phyloP scores from a whole-genome alignment of 2,329 filamentous ascomycete species.

The Phyllosticta citribraziliensis region DNA sequence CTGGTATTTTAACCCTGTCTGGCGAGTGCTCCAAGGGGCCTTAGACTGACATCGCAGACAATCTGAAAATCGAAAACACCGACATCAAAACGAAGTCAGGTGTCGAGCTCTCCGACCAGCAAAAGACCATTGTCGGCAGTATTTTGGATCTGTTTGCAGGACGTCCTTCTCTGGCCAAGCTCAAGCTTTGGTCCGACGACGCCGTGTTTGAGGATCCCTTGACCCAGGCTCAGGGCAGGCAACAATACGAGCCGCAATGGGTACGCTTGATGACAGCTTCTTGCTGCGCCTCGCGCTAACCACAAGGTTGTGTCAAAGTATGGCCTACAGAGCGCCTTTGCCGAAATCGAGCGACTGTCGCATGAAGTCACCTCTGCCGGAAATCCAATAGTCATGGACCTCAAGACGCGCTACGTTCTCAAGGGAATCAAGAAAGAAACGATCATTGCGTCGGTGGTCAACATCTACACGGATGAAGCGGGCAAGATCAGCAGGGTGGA shows the following conservation, averaged over 20 bases:
- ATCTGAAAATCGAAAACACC: slow-evolving; percentile 44
- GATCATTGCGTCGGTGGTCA: slow-evolving; percentile 39
- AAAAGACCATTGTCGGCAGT: slow-evolving; percentile 47
- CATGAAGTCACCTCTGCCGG: slow-evolving; percentile 45
- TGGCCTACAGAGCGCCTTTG: slow-evolving; percentile 49
- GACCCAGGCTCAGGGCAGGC: slow-evolving; percentile 46
- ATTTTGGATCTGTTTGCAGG: slow-evolving; percentile 55
- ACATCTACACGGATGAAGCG: slow-evolving; percentile 34
- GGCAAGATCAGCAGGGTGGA: slow-evolving; percentile 43
- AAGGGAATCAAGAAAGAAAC: slow-evolving; percentile 45
- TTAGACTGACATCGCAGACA: neutral
- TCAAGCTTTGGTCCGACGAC: slow-evolving; percentile 49
- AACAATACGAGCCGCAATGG: slow-evolving; percentile 44
- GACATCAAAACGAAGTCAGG: slow-evolving; percentile 43
- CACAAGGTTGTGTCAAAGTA: slow-evolving; percentile 31
- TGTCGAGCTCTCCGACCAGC: slow-evolving; percentile 39
- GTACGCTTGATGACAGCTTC: slow-evolving; percentile 9
- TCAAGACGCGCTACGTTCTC: slow-evolving; percentile 44
- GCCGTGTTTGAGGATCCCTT: slow-evolving; percentile 51
- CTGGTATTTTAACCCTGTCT: slow-evolving; percentile 12
- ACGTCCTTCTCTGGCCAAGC: slow-evolving; percentile 47
- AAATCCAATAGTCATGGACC: slow-evolving; percentile 50
- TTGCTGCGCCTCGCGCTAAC: neutral
- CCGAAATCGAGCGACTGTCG: slow-evolving; percentile 45
- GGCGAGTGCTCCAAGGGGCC: neutral